Percentiles rank a stretch among this genome's conserved stretches.
These are phyloP conservation scores for Podaxis mareebaensis DNA, from an alignment of 768 basidiomycete species.

Conservation along the genomic window DNA sequence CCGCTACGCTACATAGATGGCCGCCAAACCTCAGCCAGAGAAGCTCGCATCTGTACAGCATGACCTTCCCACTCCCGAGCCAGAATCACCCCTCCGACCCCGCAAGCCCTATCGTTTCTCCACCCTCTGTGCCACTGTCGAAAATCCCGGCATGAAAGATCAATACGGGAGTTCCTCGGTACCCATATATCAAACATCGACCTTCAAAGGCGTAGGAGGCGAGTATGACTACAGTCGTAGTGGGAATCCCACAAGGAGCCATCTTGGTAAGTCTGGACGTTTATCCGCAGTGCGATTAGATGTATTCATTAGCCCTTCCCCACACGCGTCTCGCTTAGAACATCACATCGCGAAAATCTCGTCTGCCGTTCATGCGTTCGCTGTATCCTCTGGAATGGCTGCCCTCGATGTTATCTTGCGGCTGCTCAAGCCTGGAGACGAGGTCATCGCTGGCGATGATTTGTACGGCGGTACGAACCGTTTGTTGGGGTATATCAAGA, in stretches of 20 bases:
- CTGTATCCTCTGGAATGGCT: slow-evolving; percentile 97
- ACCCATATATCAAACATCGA: slow-evolving; percentile 97
- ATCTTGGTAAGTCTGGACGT: slow-evolving; percentile 64
- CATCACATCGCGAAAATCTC: slow-evolving; percentile 98
- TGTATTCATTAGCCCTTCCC: background rate
- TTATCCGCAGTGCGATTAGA: slow-evolving; percentile 12
- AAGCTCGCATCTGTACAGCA: slow-evolving; percentile 26
- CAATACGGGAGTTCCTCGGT: slow-evolving; percentile 94
- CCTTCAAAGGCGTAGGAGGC: slow-evolving; percentile 92
- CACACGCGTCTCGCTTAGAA: slow-evolving; percentile 49
- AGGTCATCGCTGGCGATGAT: slow-evolving; percentile 95
- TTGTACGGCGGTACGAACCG: slow-evolving; percentile 98
- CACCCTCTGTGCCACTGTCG: slow-evolving; percentile 90
- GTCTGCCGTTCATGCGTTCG: slow-evolving; percentile 85
- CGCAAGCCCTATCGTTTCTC: slow-evolving; percentile 85
- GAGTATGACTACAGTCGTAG: slow-evolving; percentile 94
- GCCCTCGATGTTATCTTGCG: slow-evolving; percentile 95
- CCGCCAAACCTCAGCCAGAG: background rate
- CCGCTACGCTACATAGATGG: slow-evolving; percentile 1
- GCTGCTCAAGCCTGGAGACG: slow-evolving; percentile 91
- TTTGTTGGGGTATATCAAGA: slow-evolving; percentile 83
- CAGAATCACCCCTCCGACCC: slow-evolving; percentile 68
- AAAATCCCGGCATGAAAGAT: slow-evolving; percentile 90
- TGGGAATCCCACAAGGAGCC: slow-evolving; percentile 95
- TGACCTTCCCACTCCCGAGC: slow-evolving; percentile 79